phyloP scores from a whole-genome alignment of 805 yeast genomes.

The Pichia manshurica region DNA sequence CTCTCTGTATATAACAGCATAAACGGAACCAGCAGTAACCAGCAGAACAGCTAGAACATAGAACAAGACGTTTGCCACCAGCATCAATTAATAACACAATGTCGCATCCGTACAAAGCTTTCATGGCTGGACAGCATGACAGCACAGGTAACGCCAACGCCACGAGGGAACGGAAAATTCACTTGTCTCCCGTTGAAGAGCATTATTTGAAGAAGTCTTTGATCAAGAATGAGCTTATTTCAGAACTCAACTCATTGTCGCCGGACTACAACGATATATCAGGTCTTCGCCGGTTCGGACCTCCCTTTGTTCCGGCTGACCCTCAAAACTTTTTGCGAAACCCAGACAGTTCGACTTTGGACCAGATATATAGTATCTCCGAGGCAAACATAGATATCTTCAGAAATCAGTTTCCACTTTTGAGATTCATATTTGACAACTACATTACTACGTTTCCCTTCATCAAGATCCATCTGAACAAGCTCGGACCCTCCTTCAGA shows the following conservation, averaged over 20 bases:
- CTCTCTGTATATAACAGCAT: too few species aligned
- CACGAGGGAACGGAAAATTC: not conserved
- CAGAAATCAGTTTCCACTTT: conserved; percentile 53
- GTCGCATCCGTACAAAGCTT: conserved; percentile 11
- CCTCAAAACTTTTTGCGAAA: conserved; percentile 32
- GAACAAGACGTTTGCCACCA: too few species aligned
- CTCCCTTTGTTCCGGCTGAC: conserved; percentile 57
- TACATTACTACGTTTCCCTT: conserved; percentile 74
- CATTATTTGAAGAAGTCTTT: conserved; percentile 85
- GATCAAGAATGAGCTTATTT: conserved; percentile 51
- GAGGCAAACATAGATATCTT: conserved; percentile 19
- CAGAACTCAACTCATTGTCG: conserved; percentile 53
- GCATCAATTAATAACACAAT: too few species aligned
- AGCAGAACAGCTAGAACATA: too few species aligned
- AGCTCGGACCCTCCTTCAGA: conserved; percentile 12
- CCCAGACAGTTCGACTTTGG: conserved; percentile 8
- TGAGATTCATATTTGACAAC: conserved; percentile 57
- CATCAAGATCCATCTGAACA: conserved; percentile 43
- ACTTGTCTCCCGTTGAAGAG: conserved; percentile 60
- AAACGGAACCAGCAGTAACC: too few species aligned
- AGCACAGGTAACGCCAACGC: not conserved
- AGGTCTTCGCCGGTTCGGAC: conserved; percentile 66
- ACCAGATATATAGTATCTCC: conserved; percentile 18
- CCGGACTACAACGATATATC: conserved; percentile 45
- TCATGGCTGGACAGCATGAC: conserved; percentile 1